Evolutionary conservation across 2,329 filamentous ascomycete species (phyloP).

Genomic region (Shiraia bambusicola): DNA sequence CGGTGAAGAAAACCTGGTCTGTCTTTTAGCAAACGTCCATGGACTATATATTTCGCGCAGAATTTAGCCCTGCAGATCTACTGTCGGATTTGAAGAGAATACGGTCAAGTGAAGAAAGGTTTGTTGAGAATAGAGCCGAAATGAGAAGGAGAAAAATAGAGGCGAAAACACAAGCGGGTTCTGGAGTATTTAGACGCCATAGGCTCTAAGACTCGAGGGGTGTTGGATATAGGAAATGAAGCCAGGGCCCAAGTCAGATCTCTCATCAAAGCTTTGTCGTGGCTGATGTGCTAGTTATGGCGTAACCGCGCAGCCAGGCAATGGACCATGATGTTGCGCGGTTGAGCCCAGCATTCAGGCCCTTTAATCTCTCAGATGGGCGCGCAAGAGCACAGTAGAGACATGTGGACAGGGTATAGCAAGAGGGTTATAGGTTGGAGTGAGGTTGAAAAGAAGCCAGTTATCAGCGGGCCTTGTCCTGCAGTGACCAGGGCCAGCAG

Average conservation of each 20-base stretch:
- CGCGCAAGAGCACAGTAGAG: conserved; percentile 17
- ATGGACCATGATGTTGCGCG: conserved; percentile 12
- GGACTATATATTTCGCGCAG: conserved; percentile 14
- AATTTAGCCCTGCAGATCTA: conserved; percentile 28
- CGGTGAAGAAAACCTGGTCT: conserved; percentile 32
- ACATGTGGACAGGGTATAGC: conserved; percentile 12
- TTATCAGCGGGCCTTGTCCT: conserved; percentile 20
- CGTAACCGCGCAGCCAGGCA: conserved; percentile 12
- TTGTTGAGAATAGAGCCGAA: conserved; percentile 1
- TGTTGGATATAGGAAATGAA: conserved; percentile 30
- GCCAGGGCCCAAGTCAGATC: conserved; percentile 39
- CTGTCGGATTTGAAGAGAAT: conserved; percentile 5
- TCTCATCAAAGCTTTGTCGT: conserved; percentile 27
- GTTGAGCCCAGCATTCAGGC: conserved; percentile 19
- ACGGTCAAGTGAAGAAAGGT: too few species aligned
- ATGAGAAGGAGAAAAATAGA: conserved; percentile 7
- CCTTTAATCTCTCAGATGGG: conserved; percentile 36
- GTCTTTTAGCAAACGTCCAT: conserved; percentile 32
- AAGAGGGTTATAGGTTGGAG: conserved; percentile 28
- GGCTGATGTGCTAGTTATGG: conserved; percentile 24
- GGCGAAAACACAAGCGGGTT: conserved; percentile 7
- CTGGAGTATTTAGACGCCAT: conserved; percentile 14
- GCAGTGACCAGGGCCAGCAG: conserved; percentile 18
- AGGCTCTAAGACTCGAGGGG: neutral
- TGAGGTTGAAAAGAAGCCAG: conserved; percentile 32